phyloP scores from a whole-genome alignment of 129 eudicot species.

The Artemisia annua region DNA sequence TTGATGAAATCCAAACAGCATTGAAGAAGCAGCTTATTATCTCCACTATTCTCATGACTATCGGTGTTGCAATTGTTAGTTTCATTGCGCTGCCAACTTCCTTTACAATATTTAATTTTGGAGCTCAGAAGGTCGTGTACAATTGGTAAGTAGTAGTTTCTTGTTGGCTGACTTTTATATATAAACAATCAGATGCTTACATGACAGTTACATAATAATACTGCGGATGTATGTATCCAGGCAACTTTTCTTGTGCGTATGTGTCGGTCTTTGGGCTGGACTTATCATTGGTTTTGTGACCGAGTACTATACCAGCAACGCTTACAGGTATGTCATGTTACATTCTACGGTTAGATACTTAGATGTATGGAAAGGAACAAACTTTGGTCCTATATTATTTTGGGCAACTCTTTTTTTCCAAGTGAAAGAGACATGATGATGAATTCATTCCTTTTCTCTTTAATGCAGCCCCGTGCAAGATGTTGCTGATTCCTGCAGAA shows the following conservation, averaged over 20 bases:
- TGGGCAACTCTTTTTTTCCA: too few relatives aligned
- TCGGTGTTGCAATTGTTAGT: constrained; percentile 56
- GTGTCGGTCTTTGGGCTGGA: constrained; percentile 85
- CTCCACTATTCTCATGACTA: constrained; percentile 68
- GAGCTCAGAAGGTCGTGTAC: constrained; percentile 60
- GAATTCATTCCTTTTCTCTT: not conserved
- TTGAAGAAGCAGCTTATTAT: constrained; percentile 71
- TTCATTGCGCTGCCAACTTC: constrained; percentile 61
- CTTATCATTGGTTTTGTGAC: constrained; percentile 80
- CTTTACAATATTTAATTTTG: constrained; percentile 73
- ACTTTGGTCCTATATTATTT: too few relatives aligned
- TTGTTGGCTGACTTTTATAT: not conserved
- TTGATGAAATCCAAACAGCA: constrained; percentile 62
- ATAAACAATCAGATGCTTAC: not conserved
- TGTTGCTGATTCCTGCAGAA: constrained; percentile 92
- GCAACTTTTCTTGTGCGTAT: constrained; percentile 70
- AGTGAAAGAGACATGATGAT: too few relatives aligned
- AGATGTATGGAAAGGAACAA: too few relatives aligned
- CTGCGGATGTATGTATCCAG: constrained; percentile 30
- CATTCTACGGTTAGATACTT: not conserved
- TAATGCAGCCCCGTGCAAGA: constrained; percentile 85
- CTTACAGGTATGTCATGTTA: constrained; percentile 51
- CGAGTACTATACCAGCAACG: constrained; percentile 81
- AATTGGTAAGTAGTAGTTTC: constrained; percentile 50
- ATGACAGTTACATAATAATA: not conserved